Conservation (phyloP, 441 rosid species). For the Eruca vesicaria region DNA sequence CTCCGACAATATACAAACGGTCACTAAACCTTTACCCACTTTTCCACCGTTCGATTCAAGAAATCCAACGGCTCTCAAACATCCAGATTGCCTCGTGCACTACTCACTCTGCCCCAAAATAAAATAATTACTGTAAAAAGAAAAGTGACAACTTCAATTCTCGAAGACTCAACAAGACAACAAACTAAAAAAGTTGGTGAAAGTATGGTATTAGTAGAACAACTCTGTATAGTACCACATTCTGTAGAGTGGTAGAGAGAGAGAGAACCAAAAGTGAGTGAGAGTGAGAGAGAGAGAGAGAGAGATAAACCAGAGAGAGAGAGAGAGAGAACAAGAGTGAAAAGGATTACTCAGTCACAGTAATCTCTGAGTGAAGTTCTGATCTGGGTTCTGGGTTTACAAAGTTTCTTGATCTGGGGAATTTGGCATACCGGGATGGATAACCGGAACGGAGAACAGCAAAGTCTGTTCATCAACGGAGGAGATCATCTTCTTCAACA, state of each 20-base stretch:
- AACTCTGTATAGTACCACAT: conserved; percentile 32
- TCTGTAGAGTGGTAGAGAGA: conserved; percentile 34
- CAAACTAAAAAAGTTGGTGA: conserved; percentile 44
- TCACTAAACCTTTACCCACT: conserved; percentile 44
- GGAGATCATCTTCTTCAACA: conserved; percentile 37
- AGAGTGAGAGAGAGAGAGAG: conserved; percentile 29
- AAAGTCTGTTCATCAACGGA: conserved; percentile 41
- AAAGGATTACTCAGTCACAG: not conserved
- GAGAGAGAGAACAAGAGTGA: not conserved
- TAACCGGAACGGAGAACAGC: conserved; percentile 42
- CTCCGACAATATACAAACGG: conserved; percentile 90
- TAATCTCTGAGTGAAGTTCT: not conserved
- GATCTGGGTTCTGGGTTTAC: conserved; percentile 20
- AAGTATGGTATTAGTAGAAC: conserved; percentile 41
- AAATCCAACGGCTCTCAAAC: conserved; percentile 49
- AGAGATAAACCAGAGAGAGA: conserved; percentile 14
- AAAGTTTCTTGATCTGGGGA: conserved; percentile 16
- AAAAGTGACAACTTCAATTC: conserved; percentile 37
- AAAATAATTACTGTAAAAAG: conserved; percentile 30
- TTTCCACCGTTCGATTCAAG: conserved; percentile 48
- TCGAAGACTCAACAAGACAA: conserved; percentile 31
- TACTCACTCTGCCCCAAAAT: conserved; percentile 36
- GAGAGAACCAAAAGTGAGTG: conserved; percentile 31
- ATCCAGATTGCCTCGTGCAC: conserved; percentile 41
- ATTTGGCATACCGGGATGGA: conserved; percentile 38